Conservation (phyloP, 2,329 filamentous ascomycete species). For the Coleophoma crateriformis region DNA sequence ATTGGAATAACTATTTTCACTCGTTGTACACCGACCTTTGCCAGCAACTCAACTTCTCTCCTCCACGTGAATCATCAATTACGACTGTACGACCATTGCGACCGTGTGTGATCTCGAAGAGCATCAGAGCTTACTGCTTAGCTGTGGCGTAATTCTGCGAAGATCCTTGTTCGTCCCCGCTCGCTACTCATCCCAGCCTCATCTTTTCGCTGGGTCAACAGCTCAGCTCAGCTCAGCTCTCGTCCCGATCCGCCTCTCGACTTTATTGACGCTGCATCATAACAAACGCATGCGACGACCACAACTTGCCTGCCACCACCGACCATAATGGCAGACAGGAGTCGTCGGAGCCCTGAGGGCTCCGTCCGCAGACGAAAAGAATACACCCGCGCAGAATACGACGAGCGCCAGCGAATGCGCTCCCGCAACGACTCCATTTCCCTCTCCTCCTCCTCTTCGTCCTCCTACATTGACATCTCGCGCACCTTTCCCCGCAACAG, state of each 20-base stretch:
- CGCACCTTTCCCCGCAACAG: conserved; percentile 41
- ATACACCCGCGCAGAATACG: conserved; percentile 7
- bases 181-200: background rate
- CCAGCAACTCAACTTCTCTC: too few species aligned
- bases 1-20: too few species aligned
- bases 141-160: too few species aligned
- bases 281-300: conserved; percentile 2
- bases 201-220: background rate
- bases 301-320: background rate
- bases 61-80: too few species aligned
- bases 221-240: background rate
- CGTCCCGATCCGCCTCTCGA: conserved; percentile 1
- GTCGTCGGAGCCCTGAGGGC: conserved; percentile 18
- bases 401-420: conserved; percentile 15
- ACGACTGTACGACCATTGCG: too few species aligned
- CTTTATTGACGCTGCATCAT: background rate
- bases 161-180: too few species aligned
- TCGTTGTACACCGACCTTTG: too few species aligned
- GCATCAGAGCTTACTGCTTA: too few species aligned
- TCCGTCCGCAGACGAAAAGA: conserved; percentile 12
- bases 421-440: conserved; percentile 3
- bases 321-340: conserved; percentile 20
- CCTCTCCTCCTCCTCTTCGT: conserved; percentile 15
- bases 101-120: too few species aligned
- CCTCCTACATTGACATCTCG: conserved; percentile 63